A percentile compares a stretch with the other conserved stretches of the same genome.
phyloP scores from a whole-genome alignment of 257 asterid species.

The Solanum appendiculatum region DNA sequence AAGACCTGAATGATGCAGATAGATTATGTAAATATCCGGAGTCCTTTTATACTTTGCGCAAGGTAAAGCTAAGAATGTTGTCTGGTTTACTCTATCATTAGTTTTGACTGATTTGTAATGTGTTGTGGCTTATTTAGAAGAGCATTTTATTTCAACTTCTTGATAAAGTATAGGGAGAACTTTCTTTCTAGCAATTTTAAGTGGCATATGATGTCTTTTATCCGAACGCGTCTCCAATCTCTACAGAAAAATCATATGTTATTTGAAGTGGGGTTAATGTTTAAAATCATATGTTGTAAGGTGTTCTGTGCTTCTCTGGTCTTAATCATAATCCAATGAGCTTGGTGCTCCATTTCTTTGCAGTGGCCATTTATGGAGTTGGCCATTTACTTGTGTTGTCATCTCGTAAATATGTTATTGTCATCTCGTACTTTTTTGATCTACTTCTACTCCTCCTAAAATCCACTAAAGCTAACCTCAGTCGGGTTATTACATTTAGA shows the following conservation, averaged over 20 bases:
- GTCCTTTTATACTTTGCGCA: constrained; percentile 41
- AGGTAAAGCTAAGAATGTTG: constrained; percentile 16
- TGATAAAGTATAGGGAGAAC: neutral
- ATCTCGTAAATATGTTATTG: too few species aligned
- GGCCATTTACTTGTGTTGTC: constrained; percentile 34
- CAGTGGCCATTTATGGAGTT: constrained; percentile 37
- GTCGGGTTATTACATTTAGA: too few species aligned
- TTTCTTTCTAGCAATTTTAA: neutral
- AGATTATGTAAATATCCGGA: constrained; percentile 30
- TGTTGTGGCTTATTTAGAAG: neutral
- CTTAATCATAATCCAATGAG: constrained; percentile 35
- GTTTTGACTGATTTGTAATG: neutral
- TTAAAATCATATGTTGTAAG: constrained; percentile 6
- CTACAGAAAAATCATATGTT: neutral
- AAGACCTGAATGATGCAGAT: constrained; percentile 31
- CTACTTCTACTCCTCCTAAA: too few species aligned
- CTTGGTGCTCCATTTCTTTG: constrained; percentile 39
- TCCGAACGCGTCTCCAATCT: too few species aligned
- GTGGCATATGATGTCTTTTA: neutral
- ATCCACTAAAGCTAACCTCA: too few species aligned
- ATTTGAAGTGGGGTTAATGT: neutral
- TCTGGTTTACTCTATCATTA: neutral
- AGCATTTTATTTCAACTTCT: neutral
- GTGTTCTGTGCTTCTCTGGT: constrained; percentile 49
- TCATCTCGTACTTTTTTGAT: too few species aligned